Conservation (phyloP, 2,329 filamentous ascomycete genomes). For the Penicillium sp. region DNA sequence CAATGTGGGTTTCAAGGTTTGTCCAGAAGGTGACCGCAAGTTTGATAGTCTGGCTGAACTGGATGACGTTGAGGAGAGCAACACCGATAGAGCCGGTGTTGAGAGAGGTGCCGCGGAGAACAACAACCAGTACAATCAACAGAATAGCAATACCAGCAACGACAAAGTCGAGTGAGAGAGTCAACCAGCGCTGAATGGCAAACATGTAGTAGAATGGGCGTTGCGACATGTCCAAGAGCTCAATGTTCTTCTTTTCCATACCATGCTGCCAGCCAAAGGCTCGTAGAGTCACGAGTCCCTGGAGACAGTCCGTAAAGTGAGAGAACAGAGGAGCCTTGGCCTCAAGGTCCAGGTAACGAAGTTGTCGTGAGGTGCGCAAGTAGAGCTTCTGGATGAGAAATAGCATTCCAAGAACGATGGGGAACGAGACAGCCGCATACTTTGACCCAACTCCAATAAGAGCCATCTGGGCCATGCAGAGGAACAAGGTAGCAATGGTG, state of each 20-base stretch:
- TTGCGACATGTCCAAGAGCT: constrained; percentile 56
- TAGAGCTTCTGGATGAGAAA: constrained; percentile 60
- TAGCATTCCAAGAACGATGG: constrained; percentile 48
- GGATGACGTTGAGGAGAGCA: constrained; percentile 55
- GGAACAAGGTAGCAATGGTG: constrained; percentile 35
- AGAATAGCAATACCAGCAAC: constrained; percentile 51
- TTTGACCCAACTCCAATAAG: constrained; percentile 51
- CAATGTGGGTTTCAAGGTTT: constrained; percentile 58
- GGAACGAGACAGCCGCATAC: constrained; percentile 53
- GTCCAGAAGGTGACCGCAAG: constrained; percentile 57
- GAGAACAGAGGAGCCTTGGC: constrained; percentile 60
- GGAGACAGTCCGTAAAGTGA: constrained; percentile 58
- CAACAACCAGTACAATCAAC: constrained; percentile 52
- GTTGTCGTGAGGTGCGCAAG: constrained; percentile 60
- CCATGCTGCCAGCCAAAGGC: constrained; percentile 57
- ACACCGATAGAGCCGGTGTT: constrained; percentile 54
- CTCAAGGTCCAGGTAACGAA: constrained; percentile 63
- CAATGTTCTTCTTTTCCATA: constrained; percentile 47
- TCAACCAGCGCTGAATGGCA: constrained; percentile 60
- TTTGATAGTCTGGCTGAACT: constrained; percentile 55
- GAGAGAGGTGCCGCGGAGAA: constrained; percentile 40
- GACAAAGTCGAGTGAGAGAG: constrained; percentile 51
- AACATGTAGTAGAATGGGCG: constrained; percentile 59
- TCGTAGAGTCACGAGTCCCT: constrained; percentile 57
- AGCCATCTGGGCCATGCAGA: constrained; percentile 47